phyloP scores from a whole-genome alignment of 176 grass and related monocot genomes.

The Stipa capillata region DNA sequence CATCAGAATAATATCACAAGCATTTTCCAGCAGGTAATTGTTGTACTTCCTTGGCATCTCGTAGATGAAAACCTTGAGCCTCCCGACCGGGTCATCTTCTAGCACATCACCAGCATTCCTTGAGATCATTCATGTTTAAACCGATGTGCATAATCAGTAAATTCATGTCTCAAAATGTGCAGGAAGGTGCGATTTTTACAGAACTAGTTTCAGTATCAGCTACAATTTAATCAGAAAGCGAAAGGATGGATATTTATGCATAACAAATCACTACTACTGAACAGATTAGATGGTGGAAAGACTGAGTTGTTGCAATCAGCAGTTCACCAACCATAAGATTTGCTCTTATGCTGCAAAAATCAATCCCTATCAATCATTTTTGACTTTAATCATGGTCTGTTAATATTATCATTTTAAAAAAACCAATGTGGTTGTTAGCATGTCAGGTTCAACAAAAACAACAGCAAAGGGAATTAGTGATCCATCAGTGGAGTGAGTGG shows the following conservation, averaged over 20 bases:
- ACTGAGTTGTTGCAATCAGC: slow-evolving; percentile 6
- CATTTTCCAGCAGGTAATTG: slow-evolving; percentile 35
- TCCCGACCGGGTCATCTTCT: slow-evolving; percentile 50
- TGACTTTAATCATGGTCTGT: not conserved
- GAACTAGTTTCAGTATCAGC: too few species aligned
- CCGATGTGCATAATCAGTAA: not conserved
- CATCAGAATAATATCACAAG: too few species aligned
- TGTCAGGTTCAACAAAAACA: slow-evolving; percentile 24
- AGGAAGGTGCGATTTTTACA: too few species aligned
- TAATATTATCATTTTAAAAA: not conserved
- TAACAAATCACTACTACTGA: not conserved
- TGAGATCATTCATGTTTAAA: not conserved
- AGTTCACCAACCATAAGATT: slow-evolving; percentile 28
- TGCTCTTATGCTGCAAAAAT: slow-evolving; percentile 15
- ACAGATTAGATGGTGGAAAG: slow-evolving; percentile 6
- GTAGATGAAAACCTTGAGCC: slow-evolving; percentile 63
- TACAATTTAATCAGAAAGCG: not conserved
- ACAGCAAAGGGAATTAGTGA: not conserved
- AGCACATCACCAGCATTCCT: slow-evolving; percentile 31
- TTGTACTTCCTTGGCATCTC: slow-evolving; percentile 66
- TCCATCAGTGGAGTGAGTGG: slow-evolving; percentile 17
- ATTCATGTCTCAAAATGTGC: too few species aligned
- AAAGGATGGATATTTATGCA: not conserved
- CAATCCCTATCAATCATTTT: slow-evolving; percentile 15
- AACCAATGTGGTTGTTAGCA: slow-evolving; percentile 29